Percentiles rank a stretch among this genome's conserved stretches.
These are phyloP conservation scores for Magnolia changhungtana DNA, from an alignment of 164 flowering plant species.

Conservation along the genomic window DNA sequence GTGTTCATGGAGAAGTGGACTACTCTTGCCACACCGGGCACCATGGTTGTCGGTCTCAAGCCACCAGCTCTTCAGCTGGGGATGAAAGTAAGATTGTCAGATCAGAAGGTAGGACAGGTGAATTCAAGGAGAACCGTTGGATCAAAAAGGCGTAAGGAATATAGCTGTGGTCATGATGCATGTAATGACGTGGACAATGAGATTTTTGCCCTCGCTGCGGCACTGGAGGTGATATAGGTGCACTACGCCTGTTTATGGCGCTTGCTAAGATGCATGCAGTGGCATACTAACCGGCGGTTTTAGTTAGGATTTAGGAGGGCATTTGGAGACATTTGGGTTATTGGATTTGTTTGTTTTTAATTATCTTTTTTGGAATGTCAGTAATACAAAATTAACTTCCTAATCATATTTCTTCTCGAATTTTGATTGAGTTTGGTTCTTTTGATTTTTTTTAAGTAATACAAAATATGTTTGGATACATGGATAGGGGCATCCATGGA, in stretches of 20 bases:
- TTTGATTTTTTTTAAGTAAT: too few relatives aligned
- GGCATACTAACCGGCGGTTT: too few relatives aligned
- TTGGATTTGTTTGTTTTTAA: too few relatives aligned
- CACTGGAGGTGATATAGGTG: constrained; percentile 8
- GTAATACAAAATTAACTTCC: too few relatives aligned
- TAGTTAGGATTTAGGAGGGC: too few relatives aligned
- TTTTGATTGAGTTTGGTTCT: too few relatives aligned
- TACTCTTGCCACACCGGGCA: not conserved
- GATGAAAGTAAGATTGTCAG: constrained; percentile 10
- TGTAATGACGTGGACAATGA: constrained; percentile 22
- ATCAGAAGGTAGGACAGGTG: not conserved
- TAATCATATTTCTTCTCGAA: too few relatives aligned
- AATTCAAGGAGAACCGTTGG: not conserved
- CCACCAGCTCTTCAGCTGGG: constrained; percentile 23
- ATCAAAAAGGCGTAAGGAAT: constrained; percentile 12
- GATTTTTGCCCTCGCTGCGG: constrained; percentile 23
- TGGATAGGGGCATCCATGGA: too few relatives aligned
- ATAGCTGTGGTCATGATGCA: constrained; percentile 23
- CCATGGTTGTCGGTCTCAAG: constrained; percentile 9
- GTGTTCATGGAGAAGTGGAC: constrained; percentile 53
- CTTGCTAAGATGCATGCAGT: too few relatives aligned
- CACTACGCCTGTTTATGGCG: not conserved
- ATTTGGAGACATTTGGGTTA: too few relatives aligned
- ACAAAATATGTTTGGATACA: too few relatives aligned
- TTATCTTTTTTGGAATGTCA: too few relatives aligned